Percentiles rank a stretch among this genome's conserved stretches.
Conservation (phyloP, 2,329 filamentous ascomycete genomes). For the Neospermospora avenae region DNA sequence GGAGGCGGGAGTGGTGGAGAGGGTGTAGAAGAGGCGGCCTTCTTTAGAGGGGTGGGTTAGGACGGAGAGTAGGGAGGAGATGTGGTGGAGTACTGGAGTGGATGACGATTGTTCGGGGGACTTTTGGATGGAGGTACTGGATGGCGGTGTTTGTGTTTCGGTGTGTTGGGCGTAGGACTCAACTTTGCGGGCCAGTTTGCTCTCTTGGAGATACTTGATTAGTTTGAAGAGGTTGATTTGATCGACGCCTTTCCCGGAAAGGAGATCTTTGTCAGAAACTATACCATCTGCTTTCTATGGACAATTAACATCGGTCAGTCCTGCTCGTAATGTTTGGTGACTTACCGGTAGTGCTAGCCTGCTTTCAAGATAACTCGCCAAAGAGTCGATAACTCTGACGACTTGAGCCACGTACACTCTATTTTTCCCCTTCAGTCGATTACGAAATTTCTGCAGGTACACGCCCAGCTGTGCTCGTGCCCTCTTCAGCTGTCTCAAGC, state of each 20-base stretch:
- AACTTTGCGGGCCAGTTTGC: constrained; percentile 90
- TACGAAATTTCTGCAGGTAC: constrained; percentile 86
- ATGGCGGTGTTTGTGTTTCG: constrained; percentile 29
- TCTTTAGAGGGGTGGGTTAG: constrained; percentile 81
- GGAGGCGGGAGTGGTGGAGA: constrained; percentile 31
- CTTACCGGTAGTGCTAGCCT: constrained; percentile 48
- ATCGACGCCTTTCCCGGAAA: constrained; percentile 82
- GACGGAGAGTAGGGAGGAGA: constrained; percentile 69
- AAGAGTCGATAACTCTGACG: constrained; percentile 75
- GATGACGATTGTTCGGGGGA: constrained; percentile 11
- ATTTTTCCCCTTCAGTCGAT: constrained; percentile 85
- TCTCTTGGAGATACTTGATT: constrained; percentile 82
- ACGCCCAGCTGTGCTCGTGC: constrained; percentile 72
- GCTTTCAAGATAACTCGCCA: constrained; percentile 64
- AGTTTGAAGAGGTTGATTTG: constrained; percentile 94
- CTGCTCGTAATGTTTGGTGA: background rate
- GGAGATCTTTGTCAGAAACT: constrained; percentile 67
- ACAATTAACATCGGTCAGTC: constrained; percentile 19
- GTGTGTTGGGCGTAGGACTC: constrained; percentile 76
- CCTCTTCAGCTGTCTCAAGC: constrained; percentile 66
- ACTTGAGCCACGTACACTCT: constrained; percentile 87
- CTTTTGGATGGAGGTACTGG: constrained; percentile 20
- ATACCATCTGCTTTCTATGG: constrained; percentile 56
- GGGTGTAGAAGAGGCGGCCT: constrained; percentile 63
- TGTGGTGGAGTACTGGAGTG: constrained; percentile 43